Conservation (phyloP, 345 rosid species). For the Citropsis articulata region DNA sequence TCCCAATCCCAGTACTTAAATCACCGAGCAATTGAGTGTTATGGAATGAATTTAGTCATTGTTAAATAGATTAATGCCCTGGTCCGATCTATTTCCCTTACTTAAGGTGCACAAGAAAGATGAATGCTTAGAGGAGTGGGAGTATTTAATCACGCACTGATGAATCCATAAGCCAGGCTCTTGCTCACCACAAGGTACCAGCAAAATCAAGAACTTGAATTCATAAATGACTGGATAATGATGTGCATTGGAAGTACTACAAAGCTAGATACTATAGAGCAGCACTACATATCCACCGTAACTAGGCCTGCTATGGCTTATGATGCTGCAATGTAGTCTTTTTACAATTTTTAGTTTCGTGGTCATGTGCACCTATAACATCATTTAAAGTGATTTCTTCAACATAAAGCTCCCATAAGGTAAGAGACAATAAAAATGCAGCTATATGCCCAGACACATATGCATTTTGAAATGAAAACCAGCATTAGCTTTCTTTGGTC, state of each 20-base stretch:
- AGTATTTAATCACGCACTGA: neutral
- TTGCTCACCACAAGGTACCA: neutral
- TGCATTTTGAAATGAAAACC: neutral
- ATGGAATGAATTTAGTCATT: neutral
- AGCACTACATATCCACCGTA: neutral
- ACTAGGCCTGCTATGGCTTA: neutral
- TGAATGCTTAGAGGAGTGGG: neutral
- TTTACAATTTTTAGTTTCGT: neutral
- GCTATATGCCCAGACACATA: neutral
- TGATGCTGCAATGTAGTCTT: neutral
- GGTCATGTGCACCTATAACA: neutral
- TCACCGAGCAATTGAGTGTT: neutral
- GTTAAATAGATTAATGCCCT: neutral
- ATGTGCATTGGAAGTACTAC: too few relatives aligned
- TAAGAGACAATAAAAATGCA: neutral
- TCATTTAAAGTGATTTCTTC: neutral
- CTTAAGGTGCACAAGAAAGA: neutral
- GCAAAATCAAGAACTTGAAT: neutral
- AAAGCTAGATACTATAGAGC: neutral
- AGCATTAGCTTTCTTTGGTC: neutral
- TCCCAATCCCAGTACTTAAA: neutral
- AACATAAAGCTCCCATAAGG: neutral
- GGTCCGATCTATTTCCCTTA: neutral
- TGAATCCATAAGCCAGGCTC: neutral
- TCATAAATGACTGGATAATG: neutral